Evolutionary conservation across 1,139 yeast species (phyloP).

Genomic region (Pichia sp.): DNA sequence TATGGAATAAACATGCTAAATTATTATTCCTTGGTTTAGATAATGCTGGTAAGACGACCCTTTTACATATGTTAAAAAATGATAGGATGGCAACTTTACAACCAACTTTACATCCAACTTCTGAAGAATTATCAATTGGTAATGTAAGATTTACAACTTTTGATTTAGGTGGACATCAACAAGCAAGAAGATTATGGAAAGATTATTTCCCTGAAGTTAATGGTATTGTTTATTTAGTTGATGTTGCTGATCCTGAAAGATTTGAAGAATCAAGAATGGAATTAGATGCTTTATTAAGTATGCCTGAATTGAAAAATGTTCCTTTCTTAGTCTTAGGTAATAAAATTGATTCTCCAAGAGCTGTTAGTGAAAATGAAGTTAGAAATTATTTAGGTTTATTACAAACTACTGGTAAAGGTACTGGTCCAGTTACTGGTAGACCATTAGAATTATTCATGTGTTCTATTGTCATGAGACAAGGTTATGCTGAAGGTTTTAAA

Average conservation of each 20-base stretch:
- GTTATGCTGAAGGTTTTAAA: slow-evolving; percentile 93
- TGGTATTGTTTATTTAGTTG: slow-evolving; percentile 94
- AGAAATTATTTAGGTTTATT: slow-evolving; percentile 85
- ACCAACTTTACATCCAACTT: slow-evolving; percentile 97
- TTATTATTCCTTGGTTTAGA: slow-evolving; percentile 92
- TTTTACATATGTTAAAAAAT: slow-evolving; percentile 93
- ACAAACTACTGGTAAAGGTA: slow-evolving; percentile 83
- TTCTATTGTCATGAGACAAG: slow-evolving; percentile 94
- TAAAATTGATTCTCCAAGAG: slow-evolving; percentile 90
- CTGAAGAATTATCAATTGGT: slow-evolving; percentile 96
- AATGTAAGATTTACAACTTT: slow-evolving; percentile 95
- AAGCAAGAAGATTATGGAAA: slow-evolving; percentile 98
- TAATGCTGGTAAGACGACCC: slow-evolving; percentile 97
- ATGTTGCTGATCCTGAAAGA: slow-evolving; percentile 95
- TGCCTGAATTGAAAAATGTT: slow-evolving; percentile 82
- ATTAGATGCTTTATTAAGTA: slow-evolving; percentile 84
- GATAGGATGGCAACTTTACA: slow-evolving; percentile 96
- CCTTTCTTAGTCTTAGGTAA: slow-evolving; percentile 94
- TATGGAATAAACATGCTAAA: slow-evolving; percentile 98
- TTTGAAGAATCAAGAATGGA: slow-evolving; percentile 93
- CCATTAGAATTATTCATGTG: slow-evolving; percentile 97
- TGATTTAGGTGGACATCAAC: slow-evolving; percentile 97
- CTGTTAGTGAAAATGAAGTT: slow-evolving; percentile 92
- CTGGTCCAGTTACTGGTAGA: slow-evolving; percentile 69
- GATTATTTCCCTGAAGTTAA: slow-evolving; percentile 98